Conservation (phyloP, 805 yeast genomes). For the Yamadazyma insecticola region DNA sequence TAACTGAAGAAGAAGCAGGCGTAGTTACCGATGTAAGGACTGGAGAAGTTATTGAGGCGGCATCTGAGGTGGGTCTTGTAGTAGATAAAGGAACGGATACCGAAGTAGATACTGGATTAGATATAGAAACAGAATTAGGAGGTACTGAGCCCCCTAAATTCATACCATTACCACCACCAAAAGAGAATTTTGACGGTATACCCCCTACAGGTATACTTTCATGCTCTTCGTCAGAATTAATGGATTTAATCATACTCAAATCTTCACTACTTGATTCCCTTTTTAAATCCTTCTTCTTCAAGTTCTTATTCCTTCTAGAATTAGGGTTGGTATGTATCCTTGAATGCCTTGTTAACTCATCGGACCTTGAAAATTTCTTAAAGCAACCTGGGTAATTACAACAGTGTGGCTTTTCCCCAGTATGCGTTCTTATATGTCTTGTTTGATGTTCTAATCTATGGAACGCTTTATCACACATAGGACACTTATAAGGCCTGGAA, state of each 20-base stretch:
- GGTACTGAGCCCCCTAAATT: too few species aligned
- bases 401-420: slow-evolving; percentile 79
- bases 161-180: too few species aligned
- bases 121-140: too few species aligned
- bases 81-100: too few species aligned
- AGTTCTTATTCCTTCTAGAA: slow-evolving; percentile 54
- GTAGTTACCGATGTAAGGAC: too few species aligned
- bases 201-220: too few species aligned
- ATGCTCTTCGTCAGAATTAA: slow-evolving; percentile 6
- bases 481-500: slow-evolving; percentile 63
- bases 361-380: slow-evolving; percentile 65
- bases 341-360: slow-evolving; percentile 69
- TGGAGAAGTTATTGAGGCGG: too few species aligned
- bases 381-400: slow-evolving; percentile 69
- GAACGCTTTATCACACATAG: slow-evolving; percentile 69
- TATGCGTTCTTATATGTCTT: slow-evolving; percentile 73
- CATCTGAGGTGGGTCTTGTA: too few species aligned
- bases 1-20: too few species aligned
- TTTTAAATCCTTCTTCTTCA: slow-evolving; percentile 15
- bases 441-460: slow-evolving; percentile 76
- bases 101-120: too few species aligned
- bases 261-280: slow-evolving; percentile 4
- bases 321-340: slow-evolving; percentile 72
- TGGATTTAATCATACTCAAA: slow-evolving; percentile 3
- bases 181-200: too few species aligned